Evolutionary conservation across 345 rosid genomes (phyloP).

Genomic region (Gossypium sturtianum): DNA sequence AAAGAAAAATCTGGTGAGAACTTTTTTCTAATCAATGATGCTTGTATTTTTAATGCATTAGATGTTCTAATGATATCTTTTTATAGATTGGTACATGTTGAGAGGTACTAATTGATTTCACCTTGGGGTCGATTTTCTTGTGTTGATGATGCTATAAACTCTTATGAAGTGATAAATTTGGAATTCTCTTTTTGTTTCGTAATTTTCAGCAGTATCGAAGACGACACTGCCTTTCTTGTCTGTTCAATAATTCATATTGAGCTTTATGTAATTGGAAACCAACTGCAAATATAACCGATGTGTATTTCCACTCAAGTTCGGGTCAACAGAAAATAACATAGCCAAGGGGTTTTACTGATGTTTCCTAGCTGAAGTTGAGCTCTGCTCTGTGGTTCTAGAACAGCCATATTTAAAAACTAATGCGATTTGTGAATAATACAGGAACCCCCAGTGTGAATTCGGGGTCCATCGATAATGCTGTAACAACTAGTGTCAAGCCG

Average conservation of each 20-base stretch:
- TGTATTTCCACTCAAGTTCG: not conserved
- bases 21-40: not conserved
- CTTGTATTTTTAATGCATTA: not conserved
- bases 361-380: not conserved
- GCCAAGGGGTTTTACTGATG: not conserved
- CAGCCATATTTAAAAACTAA: not conserved
- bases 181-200: not conserved
- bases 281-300: not conserved
- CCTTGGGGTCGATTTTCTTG: not conserved
- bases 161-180: not conserved
- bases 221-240: not conserved
- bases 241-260: not conserved
- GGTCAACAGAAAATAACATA: not conserved
- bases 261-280: not conserved
- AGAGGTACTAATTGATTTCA: not conserved
- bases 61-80: not conserved
- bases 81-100: not conserved
- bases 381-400: not conserved
- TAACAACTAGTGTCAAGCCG: not conserved
- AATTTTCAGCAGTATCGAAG: not conserved
- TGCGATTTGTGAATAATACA: not conserved
- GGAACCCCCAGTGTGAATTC: not conserved
- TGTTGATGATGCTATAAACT: not conserved
- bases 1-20: constrained; percentile 42
- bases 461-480: not conserved